Base-by-base conservation (phyloP, 148 eudicot genomes). In the Chenopodium berlandieri region DNA sequence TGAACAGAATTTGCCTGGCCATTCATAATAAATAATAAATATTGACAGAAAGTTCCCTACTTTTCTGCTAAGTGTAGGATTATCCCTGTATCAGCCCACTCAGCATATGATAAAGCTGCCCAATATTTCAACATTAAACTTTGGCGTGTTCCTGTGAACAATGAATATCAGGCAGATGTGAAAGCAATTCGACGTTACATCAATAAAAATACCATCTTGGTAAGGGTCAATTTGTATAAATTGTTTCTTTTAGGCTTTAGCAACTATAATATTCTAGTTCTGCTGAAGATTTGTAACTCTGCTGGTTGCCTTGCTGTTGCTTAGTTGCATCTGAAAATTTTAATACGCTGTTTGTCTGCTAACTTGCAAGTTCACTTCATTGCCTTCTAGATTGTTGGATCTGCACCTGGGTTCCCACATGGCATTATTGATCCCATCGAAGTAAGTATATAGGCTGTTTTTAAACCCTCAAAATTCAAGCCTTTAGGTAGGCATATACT, bases 81-180 rank as follows among this genome's bases (percentile, higher is more conserved):
- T 84, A 94, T 96, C 79, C 90, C 99, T 66, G 93, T 83, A 79
- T 96, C 99, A 79, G 99, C 99, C 14, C 99, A 96, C 88, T 96
- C 99, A 78, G 99, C 99, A 50, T 96, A 96, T 89, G 99, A 96
- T 86, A 96, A 96, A 86, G 99, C 98, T 89, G 95, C 97, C 79
- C 98, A 94, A 71, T 96, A 96, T 79, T 96, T 94, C 62, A 94
- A 91, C 52, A 94, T 96, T 82, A 94, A 96, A 81, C 88, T 96
- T 83, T 84, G 97, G 90, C 97, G 99, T 80, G 93, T 92, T 81
- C 95, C 95, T 63, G 99, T 96, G 44, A 90, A 86, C 88, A 83
- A 85, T 76, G 90, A 91, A 27, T 96, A 86, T 83, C 83, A 84
- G 86, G 98, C 94, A 22, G 98, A 96, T 88, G 91, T 88, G 67